Conservation (phyloP, 2,329 filamentous ascomycete species). For the Xylaria arbuscula region DNA sequence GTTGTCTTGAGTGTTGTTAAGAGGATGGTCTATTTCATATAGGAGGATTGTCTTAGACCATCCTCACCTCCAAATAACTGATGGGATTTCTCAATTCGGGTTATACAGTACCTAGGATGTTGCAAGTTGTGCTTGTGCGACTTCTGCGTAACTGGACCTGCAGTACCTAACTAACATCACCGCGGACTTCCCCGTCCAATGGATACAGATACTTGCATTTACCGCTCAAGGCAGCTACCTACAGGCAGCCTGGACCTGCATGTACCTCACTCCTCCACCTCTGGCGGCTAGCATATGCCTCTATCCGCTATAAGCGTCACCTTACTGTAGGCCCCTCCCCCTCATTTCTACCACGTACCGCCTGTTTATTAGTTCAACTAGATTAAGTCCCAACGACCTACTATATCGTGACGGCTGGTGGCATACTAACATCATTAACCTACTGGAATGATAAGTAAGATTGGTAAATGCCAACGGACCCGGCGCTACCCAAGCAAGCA, state of each 20-base stretch:
- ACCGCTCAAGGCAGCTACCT: too few relatives aligned
- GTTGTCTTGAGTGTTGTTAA: too few relatives aligned
- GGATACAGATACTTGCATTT: not conserved
- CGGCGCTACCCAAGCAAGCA: conserved; percentile 21
- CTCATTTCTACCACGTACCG: conserved; percentile 15
- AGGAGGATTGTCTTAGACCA: too few relatives aligned
- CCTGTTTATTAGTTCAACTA: conserved; percentile 25
- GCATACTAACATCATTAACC: conserved; percentile 13
- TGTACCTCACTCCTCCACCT: not conserved
- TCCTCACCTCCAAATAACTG: too few relatives aligned
- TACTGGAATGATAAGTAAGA: conserved; percentile 33
- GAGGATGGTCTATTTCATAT: too few relatives aligned
- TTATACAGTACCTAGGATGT: not conserved
- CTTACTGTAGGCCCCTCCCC: conserved; percentile 33
- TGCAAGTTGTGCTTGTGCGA: too few relatives aligned
- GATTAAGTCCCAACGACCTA: not conserved
- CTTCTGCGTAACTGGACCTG: too few relatives aligned
- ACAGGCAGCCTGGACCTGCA: too few relatives aligned
- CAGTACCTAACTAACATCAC: not conserved
- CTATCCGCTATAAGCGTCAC: conserved; percentile 24
- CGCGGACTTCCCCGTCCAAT: conserved; percentile 33
- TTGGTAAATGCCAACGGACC: conserved; percentile 21
- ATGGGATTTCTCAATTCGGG: too few relatives aligned
- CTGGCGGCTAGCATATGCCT: not conserved
- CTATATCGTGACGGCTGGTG: conserved; percentile 10